Conservation (phyloP, 75 land plant genomes). For the Cunninghamia lanceolata region DNA sequence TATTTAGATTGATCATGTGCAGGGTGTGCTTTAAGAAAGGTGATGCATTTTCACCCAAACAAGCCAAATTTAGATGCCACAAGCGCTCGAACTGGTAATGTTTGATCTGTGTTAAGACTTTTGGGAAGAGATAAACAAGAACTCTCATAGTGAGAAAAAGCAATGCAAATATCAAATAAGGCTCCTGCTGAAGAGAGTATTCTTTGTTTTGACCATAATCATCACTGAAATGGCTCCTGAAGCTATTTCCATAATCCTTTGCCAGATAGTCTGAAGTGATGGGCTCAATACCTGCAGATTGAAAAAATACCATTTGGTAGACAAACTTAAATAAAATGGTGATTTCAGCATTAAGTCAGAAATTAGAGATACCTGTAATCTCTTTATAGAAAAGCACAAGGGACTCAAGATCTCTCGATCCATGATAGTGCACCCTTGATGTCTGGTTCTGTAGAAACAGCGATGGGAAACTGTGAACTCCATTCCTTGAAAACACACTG, state of each 20-base stretch:
- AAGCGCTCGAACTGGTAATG: slow-evolving; percentile 21
- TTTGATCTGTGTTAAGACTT: slow-evolving; percentile 16
- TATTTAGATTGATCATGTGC: slow-evolving; percentile 37
- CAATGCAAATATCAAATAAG: slow-evolving; percentile 38
- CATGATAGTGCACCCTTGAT: slow-evolving; percentile 78
- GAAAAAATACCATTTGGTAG: not conserved
- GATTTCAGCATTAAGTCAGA: not conserved
- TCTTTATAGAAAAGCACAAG: slow-evolving; percentile 66
- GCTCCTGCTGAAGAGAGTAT: slow-evolving; percentile 24
- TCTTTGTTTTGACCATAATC: not conserved
- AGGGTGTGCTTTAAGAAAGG: slow-evolving; percentile 29
- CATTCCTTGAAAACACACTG: slow-evolving; percentile 89
- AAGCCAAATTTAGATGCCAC: slow-evolving; percentile 41
- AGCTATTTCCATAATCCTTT: not conserved
- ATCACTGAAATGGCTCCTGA: not conserved
- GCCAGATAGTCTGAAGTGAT: not conserved
- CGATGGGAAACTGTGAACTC: slow-evolving; percentile 94
- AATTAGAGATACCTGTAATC: slow-evolving; percentile 59
- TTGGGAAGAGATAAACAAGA: slow-evolving; percentile 32
- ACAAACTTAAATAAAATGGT: not conserved
- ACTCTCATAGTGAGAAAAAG: slow-evolving; percentile 34
- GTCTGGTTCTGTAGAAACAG: slow-evolving; percentile 76
- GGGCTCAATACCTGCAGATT: slow-evolving; percentile 1
- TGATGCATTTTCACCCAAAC: slow-evolving; percentile 41
- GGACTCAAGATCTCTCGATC: slow-evolving; percentile 55